phyloP scores from a whole-genome alignment of 2,329 filamentous ascomycete genomes.

The Cladophialophora psammophila region DNA sequence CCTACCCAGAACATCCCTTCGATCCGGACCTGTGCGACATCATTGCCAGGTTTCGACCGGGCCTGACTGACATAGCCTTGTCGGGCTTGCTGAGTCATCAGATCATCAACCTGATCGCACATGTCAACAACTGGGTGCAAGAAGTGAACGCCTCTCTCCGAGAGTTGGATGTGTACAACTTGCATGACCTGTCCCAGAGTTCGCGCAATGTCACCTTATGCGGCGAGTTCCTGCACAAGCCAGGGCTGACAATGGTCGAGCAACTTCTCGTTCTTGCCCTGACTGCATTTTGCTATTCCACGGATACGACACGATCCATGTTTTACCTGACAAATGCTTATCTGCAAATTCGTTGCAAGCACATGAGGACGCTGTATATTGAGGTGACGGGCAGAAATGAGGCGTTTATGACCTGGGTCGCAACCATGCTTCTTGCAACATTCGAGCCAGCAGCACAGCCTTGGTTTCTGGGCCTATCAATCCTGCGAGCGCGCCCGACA shows the following conservation, averaged over 20 bases:
- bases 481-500: conserved; percentile 22
- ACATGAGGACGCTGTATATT: conserved; percentile 18
- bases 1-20: conserved; percentile 30
- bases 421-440: conserved; percentile 22
- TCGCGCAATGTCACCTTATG: conserved; percentile 26
- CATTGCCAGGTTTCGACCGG: conserved; percentile 21
- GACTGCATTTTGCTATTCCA: conserved; percentile 29
- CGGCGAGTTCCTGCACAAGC: conserved; percentile 29
- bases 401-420: conserved; percentile 26
- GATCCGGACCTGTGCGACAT: conserved; percentile 26
- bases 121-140: conserved; percentile 25
- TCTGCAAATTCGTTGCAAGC: conserved; percentile 25
- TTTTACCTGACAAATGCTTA: conserved; percentile 28
- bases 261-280: conserved; percentile 26
- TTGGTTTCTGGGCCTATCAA: conserved; percentile 16
- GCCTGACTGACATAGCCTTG: conserved; percentile 27
- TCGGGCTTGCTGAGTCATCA: conserved; percentile 30
- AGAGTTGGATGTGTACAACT: conserved; percentile 19
- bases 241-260: conserved; percentile 20
- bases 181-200: conserved; percentile 22
- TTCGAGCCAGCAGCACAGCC: conserved; percentile 19
- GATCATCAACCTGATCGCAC: conserved; percentile 24
- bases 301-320: conserved; percentile 26
- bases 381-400: conserved; percentile 26
- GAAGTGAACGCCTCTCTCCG: conserved; percentile 21